Evolutionary conservation across 73 alveolate genomes (phyloP).

Genomic region (Loxodes magnus): DNA sequence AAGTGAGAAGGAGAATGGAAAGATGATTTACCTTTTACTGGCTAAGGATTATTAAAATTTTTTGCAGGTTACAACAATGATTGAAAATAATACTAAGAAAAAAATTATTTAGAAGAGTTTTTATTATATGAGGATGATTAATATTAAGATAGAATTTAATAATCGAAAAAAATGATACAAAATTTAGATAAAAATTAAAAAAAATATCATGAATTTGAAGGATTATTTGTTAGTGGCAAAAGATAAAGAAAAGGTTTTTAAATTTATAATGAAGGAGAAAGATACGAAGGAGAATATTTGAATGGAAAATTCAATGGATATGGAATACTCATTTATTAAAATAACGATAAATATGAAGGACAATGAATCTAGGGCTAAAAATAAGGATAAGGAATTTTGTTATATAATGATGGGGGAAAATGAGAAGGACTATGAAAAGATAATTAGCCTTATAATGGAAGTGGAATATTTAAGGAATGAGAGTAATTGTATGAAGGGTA

Average conservation of each 20-base stretch:
- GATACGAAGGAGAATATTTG: constrained; percentile 9
- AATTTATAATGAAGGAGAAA: neutral
- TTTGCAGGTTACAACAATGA: too few relatives aligned
- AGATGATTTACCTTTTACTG: too few relatives aligned
- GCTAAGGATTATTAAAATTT: too few relatives aligned
- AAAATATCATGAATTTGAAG: too few relatives aligned
- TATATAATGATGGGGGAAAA: neutral
- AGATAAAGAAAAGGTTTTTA: neutral
- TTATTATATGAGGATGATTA: too few relatives aligned
- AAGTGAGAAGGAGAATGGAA: too few relatives aligned
- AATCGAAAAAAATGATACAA: too few relatives aligned
- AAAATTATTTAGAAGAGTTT: too few relatives aligned
- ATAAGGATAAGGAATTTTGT: constrained; percentile 38
- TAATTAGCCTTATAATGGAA: too few relatives aligned
- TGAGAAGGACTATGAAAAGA: constrained; percentile 24
- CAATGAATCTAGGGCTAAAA: neutral
- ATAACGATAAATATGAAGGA: constrained; percentile 5
- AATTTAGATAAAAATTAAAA: too few relatives aligned
- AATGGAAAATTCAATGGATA: constrained; percentile 8
- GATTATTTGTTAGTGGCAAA: neutral
- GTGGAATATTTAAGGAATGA: neutral
- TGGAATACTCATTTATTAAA: neutral
- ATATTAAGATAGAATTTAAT: too few relatives aligned
- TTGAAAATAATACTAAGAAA: too few relatives aligned
- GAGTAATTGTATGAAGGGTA: constrained; percentile 35